phyloP scores from a whole-genome alignment of 805 yeast species.

The Grigorovia jiainica region DNA sequence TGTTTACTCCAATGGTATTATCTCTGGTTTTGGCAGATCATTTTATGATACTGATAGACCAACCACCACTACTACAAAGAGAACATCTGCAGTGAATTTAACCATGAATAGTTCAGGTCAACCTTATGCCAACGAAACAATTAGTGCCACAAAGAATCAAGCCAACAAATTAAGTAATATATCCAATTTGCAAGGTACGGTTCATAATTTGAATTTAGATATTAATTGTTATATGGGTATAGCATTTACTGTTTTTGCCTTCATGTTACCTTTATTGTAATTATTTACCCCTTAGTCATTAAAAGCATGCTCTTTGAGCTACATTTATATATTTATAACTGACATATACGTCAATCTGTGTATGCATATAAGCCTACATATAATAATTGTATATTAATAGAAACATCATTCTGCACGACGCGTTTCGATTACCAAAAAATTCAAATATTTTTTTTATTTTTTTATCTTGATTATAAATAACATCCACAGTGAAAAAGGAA shows the following conservation, averaged over 20 bases:
- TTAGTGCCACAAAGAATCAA: not conserved
- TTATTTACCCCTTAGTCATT: too few species aligned
- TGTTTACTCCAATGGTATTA: slow-evolving; percentile 25
- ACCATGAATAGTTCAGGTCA: not conserved
- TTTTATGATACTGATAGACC: slow-evolving; percentile 24
- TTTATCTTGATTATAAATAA: too few species aligned
- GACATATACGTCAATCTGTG: not conserved
- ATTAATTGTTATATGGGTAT: not conserved
- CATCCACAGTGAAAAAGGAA: too few species aligned
- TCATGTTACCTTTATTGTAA: not conserved
- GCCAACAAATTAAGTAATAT: not conserved
- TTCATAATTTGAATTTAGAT: not conserved
- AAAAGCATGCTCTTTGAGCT: too few species aligned
- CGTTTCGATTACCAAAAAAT: too few species aligned
- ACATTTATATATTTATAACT: not conserved
- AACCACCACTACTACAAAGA: slow-evolving; percentile 6
- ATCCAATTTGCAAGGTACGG: not conserved
- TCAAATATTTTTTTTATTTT: too few species aligned
- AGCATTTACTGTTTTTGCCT: not conserved
- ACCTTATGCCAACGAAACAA: not conserved
- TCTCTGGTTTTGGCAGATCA: slow-evolving; percentile 23
- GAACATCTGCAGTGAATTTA: slow-evolving; percentile 3
- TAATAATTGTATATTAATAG: not conserved
- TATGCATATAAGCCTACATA: too few species aligned
- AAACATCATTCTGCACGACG: not conserved